These are phyloP conservation scores for Volvox reticuliferus DNA, from an alignment of 139 green algal species.

Conservation along the genomic window DNA sequence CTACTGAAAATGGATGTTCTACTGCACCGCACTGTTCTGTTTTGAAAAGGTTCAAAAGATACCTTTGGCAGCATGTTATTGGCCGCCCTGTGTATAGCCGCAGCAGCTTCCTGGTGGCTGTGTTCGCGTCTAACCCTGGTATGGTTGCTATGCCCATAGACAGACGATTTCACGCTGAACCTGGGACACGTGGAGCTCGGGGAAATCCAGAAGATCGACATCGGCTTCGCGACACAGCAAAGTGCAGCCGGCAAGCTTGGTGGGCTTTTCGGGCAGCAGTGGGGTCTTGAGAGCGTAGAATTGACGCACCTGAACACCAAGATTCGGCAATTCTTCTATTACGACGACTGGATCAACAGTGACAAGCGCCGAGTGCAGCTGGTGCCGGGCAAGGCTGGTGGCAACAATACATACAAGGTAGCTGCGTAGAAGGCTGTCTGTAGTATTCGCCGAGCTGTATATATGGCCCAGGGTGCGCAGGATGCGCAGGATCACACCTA, in stretches of 20 bases:
- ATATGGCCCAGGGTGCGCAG: no score
- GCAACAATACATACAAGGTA: slow-evolving; percentile 66
- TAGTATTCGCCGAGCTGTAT: no score
- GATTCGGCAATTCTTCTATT: slow-evolving; percentile 55
- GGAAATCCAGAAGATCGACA: slow-evolving; percentile 65
- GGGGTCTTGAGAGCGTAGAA: slow-evolving; percentile 48
- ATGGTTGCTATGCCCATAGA: slow-evolving; percentile 28
- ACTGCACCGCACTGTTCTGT: no score
- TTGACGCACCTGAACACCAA: slow-evolving; percentile 63
- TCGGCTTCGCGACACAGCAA: slow-evolving; percentile 66
- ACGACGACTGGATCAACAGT: slow-evolving; percentile 66
- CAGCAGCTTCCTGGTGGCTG: no score
- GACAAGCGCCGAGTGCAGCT: slow-evolving; percentile 61
- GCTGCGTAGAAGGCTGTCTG: no score
- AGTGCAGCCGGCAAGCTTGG: slow-evolving; percentile 55
- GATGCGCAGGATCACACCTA: no score
- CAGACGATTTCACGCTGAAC: slow-evolving; percentile 72
- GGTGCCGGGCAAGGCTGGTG: slow-evolving; percentile 55
- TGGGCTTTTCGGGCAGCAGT: slow-evolving; percentile 59
- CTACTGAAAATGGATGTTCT: no score
- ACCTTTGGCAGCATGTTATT: no score
- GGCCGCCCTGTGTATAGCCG: no score
- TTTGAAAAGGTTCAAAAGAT: no score
- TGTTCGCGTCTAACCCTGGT: background rate
- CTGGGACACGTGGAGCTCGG: slow-evolving; percentile 60